A percentile compares a stretch with the other conserved stretches of the same genome.
phyloP scores from a whole-genome alignment of 1,284 basidiomycete species.

The Leccinum fallax region DNA sequence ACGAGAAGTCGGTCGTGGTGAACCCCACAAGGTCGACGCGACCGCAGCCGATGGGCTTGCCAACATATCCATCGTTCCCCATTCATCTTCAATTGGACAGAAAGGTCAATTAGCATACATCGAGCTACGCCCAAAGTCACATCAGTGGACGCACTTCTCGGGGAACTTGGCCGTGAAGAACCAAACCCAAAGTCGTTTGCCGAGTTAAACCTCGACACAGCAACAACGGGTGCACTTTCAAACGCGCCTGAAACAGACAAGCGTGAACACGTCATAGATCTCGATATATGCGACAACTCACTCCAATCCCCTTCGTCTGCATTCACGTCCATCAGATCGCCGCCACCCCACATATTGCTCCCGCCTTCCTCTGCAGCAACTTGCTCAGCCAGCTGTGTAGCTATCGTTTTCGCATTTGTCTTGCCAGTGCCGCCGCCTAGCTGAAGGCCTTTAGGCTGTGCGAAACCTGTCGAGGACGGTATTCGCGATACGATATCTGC shows the following conservation, averaged over 20 bases:
- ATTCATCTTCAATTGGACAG: constrained; percentile 19
- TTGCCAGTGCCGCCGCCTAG: constrained; percentile 65
- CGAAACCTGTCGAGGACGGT: constrained; percentile 11
- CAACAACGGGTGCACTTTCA: constrained; percentile 60
- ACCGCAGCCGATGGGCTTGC: constrained; percentile 4
- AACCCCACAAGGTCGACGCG: constrained; percentile 19
- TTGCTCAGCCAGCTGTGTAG: constrained; percentile 61
- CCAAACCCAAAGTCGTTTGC: constrained; percentile 27
- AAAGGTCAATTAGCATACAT: not conserved
- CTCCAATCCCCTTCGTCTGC: constrained; percentile 94
- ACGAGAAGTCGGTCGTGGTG: constrained; percentile 20
- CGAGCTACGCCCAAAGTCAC: not conserved
- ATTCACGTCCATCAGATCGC: constrained; percentile 88
- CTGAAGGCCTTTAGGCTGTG: constrained; percentile 62
- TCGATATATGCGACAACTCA: constrained; percentile 38
- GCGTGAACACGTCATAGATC: not conserved
- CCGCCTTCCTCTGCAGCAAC: constrained; percentile 50
- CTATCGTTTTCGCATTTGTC: constrained; percentile 41
- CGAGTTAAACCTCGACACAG: constrained; percentile 31
- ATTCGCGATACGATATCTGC: constrained; percentile 16
- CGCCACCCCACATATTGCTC: constrained; percentile 65
- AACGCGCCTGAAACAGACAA: constrained; percentile 65
- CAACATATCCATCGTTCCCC: constrained; percentile 24
- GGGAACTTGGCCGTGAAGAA: constrained; percentile 15
- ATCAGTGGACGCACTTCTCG: constrained; percentile 15